These are phyloP conservation scores for Pneumocystis jirovecii DNA, from an alignment of 1,139 yeast genomes.

Conservation along the genomic window DNA sequence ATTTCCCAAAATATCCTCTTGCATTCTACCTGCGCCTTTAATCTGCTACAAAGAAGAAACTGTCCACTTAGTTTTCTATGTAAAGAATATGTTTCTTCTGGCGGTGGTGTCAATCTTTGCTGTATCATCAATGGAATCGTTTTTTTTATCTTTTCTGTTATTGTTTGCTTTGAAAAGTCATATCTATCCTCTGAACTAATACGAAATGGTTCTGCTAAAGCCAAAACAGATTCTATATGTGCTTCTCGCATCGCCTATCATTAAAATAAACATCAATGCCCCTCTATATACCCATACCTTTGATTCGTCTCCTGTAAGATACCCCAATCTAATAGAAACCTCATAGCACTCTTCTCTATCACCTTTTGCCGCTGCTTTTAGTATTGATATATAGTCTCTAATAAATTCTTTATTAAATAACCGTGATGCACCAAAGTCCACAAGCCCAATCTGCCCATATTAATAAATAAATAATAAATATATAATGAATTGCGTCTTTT, in stretches of 20 bases:
- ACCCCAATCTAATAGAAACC: conserved; percentile 64
- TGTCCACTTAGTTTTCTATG: conserved; percentile 94
- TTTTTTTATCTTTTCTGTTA: conserved; percentile 78
- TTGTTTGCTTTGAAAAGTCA: conserved; percentile 71
- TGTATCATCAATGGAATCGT: conserved; percentile 78
- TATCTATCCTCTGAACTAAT: conserved; percentile 35
- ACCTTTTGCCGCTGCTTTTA: conserved; percentile 60
- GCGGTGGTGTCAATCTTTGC: conserved; percentile 91
- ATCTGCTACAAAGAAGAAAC: conserved; percentile 71
- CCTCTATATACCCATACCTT: conserved; percentile 1
- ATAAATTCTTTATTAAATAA: conserved; percentile 58
- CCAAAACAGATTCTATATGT: conserved; percentile 79
- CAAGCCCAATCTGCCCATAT: conserved; percentile 49
- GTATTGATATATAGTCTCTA: conserved; percentile 48
- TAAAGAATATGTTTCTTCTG: conserved; percentile 90
- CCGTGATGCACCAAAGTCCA: conserved; percentile 93
- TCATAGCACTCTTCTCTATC: conserved; percentile 53
- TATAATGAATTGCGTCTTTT: too few species aligned
- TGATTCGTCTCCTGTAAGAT: conserved; percentile 80
- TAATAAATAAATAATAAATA: conserved; percentile 1
- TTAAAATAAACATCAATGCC: not conserved
- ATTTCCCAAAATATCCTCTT: conserved; percentile 61
- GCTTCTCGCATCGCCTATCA: conserved; percentile 67
- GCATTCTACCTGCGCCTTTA: conserved; percentile 74
- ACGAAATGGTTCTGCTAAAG: conserved; percentile 81